phyloP scores from a whole-genome alignment of 352 stramenopile species.

The Globisporangium emineosum region DNA sequence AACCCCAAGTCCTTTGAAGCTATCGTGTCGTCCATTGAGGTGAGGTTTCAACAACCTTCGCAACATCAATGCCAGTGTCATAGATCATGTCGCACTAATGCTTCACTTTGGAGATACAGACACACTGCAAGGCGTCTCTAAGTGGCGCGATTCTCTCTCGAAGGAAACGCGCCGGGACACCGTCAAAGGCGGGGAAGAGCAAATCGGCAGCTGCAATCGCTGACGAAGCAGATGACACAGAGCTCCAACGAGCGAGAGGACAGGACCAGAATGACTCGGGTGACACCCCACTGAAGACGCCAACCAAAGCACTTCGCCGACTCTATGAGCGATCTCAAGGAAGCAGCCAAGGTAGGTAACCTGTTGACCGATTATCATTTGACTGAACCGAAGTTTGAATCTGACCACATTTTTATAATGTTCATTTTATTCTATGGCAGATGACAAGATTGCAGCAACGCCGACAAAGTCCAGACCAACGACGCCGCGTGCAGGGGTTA shows the following conservation, averaged over 20 bases:
- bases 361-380: neutral
- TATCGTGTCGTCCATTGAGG: constrained; percentile 69
- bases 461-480: neutral
- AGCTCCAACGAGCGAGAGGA: neutral
- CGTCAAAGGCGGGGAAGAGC: neutral
- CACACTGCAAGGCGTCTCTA: constrained; percentile 41
- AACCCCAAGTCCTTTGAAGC: constrained; percentile 60
- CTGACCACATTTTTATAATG: neutral
- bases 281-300: neutral
- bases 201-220: constrained; percentile 9
- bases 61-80: neutral
- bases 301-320: constrained; percentile 10
- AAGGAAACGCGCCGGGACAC: constrained; percentile 21
- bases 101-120: constrained; percentile 19
- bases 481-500: neutral
- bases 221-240: constrained; percentile 3
- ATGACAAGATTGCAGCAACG: neutral
- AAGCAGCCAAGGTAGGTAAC: constrained; percentile 5
- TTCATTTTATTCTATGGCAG: neutral
- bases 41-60: constrained; percentile 10
- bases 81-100: neutral
- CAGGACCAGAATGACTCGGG: neutral
- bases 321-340: constrained; percentile 8
- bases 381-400: neutral
- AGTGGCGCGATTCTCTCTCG: constrained; percentile 35